Evolutionary conservation across 2,329 filamentous ascomycete genomes (phyloP), one percentile per base, ranked within the genome.

Genomic region (Didymella pomorum): DNA sequence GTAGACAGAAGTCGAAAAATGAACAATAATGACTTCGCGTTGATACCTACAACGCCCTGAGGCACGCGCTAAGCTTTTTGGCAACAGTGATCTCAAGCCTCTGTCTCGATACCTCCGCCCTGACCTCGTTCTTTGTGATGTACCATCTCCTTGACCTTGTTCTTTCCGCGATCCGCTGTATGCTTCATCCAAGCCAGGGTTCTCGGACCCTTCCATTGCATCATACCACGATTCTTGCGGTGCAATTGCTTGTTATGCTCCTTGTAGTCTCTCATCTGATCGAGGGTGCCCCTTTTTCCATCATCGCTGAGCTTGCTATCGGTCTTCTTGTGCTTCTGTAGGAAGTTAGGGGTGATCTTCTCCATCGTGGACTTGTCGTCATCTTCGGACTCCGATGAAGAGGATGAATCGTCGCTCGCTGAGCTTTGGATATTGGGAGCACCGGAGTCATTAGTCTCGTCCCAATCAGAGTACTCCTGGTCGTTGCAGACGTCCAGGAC

Each of bases 131-230:
- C 83, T 51, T 81, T 77, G 70, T 89, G 86, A 48, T 86, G 81
- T 64, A 90, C 86, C 20, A 81, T 35, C 3, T 77, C 73, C 37
- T 71, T 71, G 3, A 83, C 68, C 60, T 78, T 77, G 43, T 78
- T 74, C 65, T 81, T 80, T 4, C 84, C 78, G 26, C 82, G 77
- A 59, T 82, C 81, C 1, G 86, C 81, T 54, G 86, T 85, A 37
- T 86, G 84, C 68, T 86, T 85, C 58, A 88, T 81, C 74, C 83
- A 84, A 67, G 87, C 84, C 57, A 79, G 76, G 52, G 76, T 86
- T 71, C 80, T 80, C 20, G 81, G 83, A 68, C 83, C 73, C 80
- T 83, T 84, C 86, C 88, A 92, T 76, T 92, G 89, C 89, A 92
- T 92, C 39, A 89, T 71, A 0, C 89, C 89, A 21, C 87, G 78